Evolutionary conservation across 345 rosid genomes (phyloP).

Genomic region (Syzygium grande): DNA sequence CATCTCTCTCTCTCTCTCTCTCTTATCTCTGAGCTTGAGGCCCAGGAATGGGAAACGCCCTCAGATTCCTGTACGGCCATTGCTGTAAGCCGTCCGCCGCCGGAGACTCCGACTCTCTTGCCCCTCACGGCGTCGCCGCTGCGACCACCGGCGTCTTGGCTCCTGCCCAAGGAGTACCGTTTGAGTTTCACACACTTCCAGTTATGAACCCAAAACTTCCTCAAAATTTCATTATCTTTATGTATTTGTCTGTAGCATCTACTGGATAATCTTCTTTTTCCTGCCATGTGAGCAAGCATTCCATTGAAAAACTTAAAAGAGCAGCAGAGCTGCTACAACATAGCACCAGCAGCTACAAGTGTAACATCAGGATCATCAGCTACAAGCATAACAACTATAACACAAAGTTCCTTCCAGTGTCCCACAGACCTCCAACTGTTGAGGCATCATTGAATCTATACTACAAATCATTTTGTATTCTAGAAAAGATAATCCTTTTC

Average conservation of each 20-base stretch:
- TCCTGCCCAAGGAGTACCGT: conserved; percentile 55
- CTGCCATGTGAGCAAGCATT: neutral
- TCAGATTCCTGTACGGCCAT: conserved; percentile 35
- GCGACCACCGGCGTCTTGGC: conserved; percentile 62
- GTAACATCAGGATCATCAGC: neutral
- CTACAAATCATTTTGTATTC: neutral
- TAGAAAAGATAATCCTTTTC: neutral
- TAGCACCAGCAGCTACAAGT: neutral
- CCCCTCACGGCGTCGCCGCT: conserved; percentile 50
- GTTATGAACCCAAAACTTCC: conserved; percentile 20
- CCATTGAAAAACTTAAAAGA: neutral
- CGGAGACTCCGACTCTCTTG: conserved; percentile 24
- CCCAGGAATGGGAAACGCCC: conserved; percentile 41
- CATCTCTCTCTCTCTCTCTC: neutral
- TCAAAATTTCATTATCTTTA: neutral
- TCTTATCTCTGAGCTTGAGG: neutral
- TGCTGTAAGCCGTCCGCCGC: conserved; percentile 37
- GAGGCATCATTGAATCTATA: neutral
- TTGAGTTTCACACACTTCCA: conserved; percentile 64
- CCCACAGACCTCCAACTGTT: neutral
- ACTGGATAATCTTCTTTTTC: neutral
- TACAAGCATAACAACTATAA: neutral
- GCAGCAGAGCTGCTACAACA: neutral
- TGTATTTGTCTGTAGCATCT: neutral
- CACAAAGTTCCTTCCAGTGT: neutral